Evolutionary conservation across 495 filamentous ascomycete genomes (phyloP), one percentile per base, ranked within the genome.

Genomic region (Aspergillus sparsus): DNA sequence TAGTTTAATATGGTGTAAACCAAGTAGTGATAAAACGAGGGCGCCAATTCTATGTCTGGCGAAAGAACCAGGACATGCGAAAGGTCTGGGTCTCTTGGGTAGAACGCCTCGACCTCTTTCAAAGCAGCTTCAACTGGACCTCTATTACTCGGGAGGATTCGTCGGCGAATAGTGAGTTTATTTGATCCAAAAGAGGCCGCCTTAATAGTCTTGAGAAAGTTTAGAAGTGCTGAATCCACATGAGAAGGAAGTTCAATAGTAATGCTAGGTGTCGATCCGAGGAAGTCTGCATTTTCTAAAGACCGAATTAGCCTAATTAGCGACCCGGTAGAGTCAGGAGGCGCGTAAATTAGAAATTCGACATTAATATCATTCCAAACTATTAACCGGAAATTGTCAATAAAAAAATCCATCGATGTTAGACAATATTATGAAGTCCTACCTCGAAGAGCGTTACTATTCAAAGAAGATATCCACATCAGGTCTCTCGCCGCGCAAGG

Each of bases 61-160:
- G 90, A 91, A 3, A 96, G 79, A 16, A 95, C 68, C 32, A 96
- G 79, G 9, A 95, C 81, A 71, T 95, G 90, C 3, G 87, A 86
- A 49, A 83, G 62, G 1, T 65, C 63, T 11, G 83, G 77, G 57
- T 85, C 76, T 6, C 79, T 70, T 8, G 92, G 91, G 77, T 89
- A 96, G 68, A 93, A 95, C 0, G 88, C 86, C 71, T 96, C 91
- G 11, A 94, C 74, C 36, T 89, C 86, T 55, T 85, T 84, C 15
- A 88, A 74, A 7, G 90, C 87, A 49, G 86, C 65, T 79, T 73
- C 92, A 79, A 56, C 86, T 77, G 64, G 82, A 77, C 45, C 80
- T 82, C 85, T 60, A 35, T 71, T 74, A 53, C 77, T 74, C 21
- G 76, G 77, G 7, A 80, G 75, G 32, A 95, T 85, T 31, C 87